Evolutionary conservation across 306 rosid genomes (phyloP).

Genomic region (Dryas octopetala): DNA sequence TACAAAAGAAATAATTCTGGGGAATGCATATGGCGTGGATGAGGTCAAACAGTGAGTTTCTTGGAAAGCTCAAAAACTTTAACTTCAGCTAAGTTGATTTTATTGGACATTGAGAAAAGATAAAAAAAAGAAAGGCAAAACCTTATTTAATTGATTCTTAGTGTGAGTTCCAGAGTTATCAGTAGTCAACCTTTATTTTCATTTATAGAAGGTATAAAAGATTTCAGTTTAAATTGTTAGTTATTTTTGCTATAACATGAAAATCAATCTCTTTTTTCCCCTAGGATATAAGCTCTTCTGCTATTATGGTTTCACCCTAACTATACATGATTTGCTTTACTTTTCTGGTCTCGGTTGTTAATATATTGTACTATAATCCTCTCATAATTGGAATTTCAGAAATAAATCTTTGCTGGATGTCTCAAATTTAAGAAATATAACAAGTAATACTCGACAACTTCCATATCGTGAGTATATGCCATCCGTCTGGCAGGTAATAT

Average conservation of each 20-base stretch:
- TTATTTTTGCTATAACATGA: background rate
- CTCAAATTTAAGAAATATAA: conserved; percentile 37
- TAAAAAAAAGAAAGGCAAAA: background rate
- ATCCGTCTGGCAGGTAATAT: conserved; percentile 83
- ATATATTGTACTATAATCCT: background rate
- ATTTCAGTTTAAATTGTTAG: background rate
- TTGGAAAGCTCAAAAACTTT: background rate
- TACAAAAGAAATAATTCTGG: conserved; percentile 65
- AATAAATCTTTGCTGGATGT: conserved; percentile 39
- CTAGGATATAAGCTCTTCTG: background rate
- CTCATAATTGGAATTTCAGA: conserved; percentile 37
- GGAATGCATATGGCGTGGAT: conserved; percentile 42
- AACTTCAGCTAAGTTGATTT: background rate
- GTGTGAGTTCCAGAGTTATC: background rate
- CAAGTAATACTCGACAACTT: conserved; percentile 33
- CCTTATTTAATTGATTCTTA: background rate
- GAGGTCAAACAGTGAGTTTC: conserved; percentile 59
- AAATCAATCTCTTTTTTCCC: too few species aligned
- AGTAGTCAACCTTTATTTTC: background rate
- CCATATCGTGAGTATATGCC: conserved; percentile 86
- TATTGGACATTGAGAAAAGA: background rate
- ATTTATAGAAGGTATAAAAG: background rate
- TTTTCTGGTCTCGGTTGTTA: background rate
- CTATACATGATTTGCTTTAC: background rate
- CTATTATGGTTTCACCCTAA: background rate